Evolutionary conservation across 257 asterid species (phyloP).

Genomic region (Echites panduratus): DNA sequence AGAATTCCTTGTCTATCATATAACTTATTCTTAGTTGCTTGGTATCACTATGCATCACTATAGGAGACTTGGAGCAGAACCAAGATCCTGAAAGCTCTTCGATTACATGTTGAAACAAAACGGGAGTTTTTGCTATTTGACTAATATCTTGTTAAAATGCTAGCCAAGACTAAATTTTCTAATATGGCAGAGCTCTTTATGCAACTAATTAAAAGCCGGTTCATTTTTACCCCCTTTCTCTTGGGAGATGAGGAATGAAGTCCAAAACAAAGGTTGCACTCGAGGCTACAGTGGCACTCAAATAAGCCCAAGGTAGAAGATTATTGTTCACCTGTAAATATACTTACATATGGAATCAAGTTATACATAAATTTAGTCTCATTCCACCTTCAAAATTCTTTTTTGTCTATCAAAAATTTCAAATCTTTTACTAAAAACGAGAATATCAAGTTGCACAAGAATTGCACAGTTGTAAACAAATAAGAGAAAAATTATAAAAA

Average conservation of each 20-base stretch:
- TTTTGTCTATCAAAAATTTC: background rate
- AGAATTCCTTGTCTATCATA: background rate
- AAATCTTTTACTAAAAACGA: background rate
- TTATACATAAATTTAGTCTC: background rate
- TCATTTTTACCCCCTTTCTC: background rate
- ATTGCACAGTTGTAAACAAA: background rate
- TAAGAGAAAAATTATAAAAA: background rate
- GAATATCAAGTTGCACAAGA: background rate
- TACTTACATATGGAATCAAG: background rate
- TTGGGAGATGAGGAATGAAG: background rate
- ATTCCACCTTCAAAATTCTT: background rate
- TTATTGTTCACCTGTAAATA: background rate
- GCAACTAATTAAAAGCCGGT: background rate
- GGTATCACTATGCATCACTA: background rate
- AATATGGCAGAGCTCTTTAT: background rate
- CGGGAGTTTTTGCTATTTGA: background rate
- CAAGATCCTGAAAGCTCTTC: background rate
- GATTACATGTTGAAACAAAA: background rate
- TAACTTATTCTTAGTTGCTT: background rate
- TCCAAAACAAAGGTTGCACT: background rate
- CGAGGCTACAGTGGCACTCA: background rate
- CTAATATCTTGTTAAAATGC: background rate
- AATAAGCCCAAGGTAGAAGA: background rate
- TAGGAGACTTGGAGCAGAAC: background rate
- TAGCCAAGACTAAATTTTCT: background rate